Evolutionary conservation across 2,329 filamentous ascomycete genomes (phyloP), one percentile per base, ranked within the genome.

Genomic region (Fragosphaeria purpurea): DNA sequence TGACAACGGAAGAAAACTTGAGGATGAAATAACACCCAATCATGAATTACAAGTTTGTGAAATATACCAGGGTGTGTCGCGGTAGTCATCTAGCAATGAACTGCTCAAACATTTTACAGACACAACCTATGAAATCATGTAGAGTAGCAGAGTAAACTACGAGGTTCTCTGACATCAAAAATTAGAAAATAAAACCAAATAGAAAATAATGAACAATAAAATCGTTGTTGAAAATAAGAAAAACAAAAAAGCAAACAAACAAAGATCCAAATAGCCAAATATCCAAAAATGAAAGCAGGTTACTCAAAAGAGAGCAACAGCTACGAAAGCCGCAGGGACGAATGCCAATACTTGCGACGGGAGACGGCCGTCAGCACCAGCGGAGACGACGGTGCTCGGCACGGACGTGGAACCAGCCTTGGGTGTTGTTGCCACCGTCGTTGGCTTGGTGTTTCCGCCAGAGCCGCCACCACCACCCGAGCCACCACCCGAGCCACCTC

Each of bases 291-390:
- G 22, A 41, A 39, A 52, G 22, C 22, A 22, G 22, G 22, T 22
- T 22, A 22, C 22, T 22, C 31, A 33, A n/a, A 45, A 48, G 32
- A 12, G 38, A 37, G 13, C 4, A 41, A 39, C 39, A 44, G n/a
- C 46, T 7, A 40, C n/a, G 11, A 30, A 7, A 50, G 30, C 22
- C 22, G 22, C 7, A 43, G 41, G 60, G 56, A 22, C 22, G 22
- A 22, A 22, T 3, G 22, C 22, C 22, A 22, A 22, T 22, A 22
- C 3, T 2, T 22, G 22, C 22, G 22, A 22, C 22, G 22, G 22
- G 22, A 22, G 22, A 22, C 22, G 22, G 22, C 22, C 22, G 22
- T 22, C 22, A 22, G 22, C 22, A 22, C 22, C 22, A 22, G 22
- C 22, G 22, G 22, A 2, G 22, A 22, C 22, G 22, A 22, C 22